Conservation (phyloP, 768 basidiomycete genomes). For the Melanogaster broomeanus region DNA sequence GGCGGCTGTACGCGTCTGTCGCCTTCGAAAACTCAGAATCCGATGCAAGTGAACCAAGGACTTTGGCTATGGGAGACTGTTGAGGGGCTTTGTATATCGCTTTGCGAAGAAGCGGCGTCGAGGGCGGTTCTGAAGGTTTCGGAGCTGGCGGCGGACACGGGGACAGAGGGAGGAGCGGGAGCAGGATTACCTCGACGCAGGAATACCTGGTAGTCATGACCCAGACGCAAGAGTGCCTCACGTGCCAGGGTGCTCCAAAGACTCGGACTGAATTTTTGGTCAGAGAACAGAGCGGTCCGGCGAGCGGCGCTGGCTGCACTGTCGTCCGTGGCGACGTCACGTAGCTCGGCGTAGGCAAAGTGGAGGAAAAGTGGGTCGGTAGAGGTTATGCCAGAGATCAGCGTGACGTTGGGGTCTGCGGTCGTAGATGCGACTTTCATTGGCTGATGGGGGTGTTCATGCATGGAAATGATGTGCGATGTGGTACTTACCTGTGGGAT, state of each 20-base stretch:
- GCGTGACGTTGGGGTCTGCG: conserved; percentile 52
- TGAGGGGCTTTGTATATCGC: conserved; percentile 41
- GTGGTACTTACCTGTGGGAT: conserved; percentile 50
- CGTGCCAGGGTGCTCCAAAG: conserved; percentile 65
- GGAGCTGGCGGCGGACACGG: conserved; percentile 28
- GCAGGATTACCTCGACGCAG: conserved; percentile 55
- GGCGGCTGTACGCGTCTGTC: conserved; percentile 47
- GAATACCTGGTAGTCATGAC: conserved; percentile 68
- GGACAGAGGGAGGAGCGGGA: conserved; percentile 20
- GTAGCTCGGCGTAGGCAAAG: conserved; percentile 69
- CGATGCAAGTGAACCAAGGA: conserved; percentile 59
- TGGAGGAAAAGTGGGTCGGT: conserved; percentile 52
- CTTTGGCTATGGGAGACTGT: conserved; percentile 52
- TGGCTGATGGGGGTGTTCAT: conserved; percentile 38
- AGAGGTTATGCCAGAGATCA: conserved; percentile 67
- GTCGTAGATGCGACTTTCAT: conserved; percentile 45
- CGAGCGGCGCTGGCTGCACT: conserved; percentile 42
- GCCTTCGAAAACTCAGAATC: conserved; percentile 58
- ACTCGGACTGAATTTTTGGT: conserved; percentile 64
- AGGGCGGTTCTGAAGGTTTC: conserved; percentile 30
- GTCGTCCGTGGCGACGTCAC: conserved; percentile 46
- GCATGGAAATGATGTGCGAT: not conserved
- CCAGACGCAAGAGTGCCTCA: conserved; percentile 60
- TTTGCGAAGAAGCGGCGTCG: conserved; percentile 40
- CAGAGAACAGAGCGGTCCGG: conserved; percentile 61